Evolutionary conservation across 345 rosid species (phyloP).

Genomic region (Pelargonium nanum): DNA sequence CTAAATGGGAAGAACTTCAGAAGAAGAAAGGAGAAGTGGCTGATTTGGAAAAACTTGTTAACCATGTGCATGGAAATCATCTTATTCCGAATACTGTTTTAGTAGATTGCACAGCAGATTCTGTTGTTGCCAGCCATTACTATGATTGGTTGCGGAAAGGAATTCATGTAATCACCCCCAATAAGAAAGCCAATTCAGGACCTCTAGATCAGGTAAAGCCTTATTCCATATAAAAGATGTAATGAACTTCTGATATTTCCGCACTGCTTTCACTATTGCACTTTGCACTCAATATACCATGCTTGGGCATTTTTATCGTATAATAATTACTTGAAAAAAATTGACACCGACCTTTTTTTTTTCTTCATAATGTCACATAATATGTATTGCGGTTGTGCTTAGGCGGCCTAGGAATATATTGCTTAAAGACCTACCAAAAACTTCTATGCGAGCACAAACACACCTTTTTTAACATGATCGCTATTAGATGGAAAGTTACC

Average conservation of each 20-base stretch:
- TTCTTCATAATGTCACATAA: too few relatives aligned
- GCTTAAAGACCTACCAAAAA: neutral
- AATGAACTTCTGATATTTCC: neutral
- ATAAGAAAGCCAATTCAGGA: slow-evolving; percentile 96
- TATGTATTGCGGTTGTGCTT: neutral
- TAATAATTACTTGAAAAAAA: too few relatives aligned
- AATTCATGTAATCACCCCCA: slow-evolving; percentile 92
- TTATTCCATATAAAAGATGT: neutral
- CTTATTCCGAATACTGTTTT: slow-evolving; percentile 84
- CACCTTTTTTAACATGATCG: neutral
- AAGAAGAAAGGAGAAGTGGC: slow-evolving; percentile 63
- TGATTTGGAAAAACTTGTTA: slow-evolving; percentile 63
- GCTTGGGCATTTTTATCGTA: neutral
- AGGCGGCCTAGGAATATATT: neutral
- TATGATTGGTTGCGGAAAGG: slow-evolving; percentile 81
- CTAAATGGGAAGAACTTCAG: slow-evolving; percentile 71
- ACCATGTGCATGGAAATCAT: slow-evolving; percentile 78
- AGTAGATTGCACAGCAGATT: slow-evolving; percentile 98
- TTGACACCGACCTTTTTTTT: too few relatives aligned
- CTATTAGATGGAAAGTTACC: neutral
- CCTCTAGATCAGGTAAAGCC: slow-evolving; percentile 83
- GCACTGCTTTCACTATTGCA: neutral
- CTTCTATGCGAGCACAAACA: neutral
- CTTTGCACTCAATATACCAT: neutral
- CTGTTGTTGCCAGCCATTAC: slow-evolving; percentile 64